These are phyloP conservation scores for Pseudocercospora macadamiae DNA, from an alignment of 2,329 filamentous ascomycete genomes.

Conservation along the genomic window DNA sequence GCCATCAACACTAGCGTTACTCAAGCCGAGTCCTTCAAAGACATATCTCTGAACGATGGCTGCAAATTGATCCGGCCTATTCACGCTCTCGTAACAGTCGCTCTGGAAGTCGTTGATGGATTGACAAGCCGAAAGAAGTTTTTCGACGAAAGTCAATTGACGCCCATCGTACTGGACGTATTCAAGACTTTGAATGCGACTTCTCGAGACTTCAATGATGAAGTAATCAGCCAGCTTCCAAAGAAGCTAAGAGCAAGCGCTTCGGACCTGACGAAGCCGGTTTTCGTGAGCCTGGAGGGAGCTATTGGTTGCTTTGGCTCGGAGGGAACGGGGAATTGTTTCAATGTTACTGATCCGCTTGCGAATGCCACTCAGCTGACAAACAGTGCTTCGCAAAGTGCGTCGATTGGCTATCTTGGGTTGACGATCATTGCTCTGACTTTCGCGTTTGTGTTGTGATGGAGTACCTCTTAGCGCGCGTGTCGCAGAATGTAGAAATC, in stretches of 20 bases:
- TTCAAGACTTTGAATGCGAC: neutral
- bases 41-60: neutral
- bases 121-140: neutral
- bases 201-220: neutral
- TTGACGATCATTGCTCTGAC: neutral
- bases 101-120: neutral
- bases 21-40: neutral
- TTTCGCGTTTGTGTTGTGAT: neutral
- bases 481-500: too few relatives aligned
- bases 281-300: neutral
- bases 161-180: neutral
- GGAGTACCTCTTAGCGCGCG: too few relatives aligned
- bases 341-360: neutral
- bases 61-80: neutral
- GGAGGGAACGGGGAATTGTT: neutral
- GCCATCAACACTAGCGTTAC: conserved; percentile 5
- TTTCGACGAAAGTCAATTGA: neutral
- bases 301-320: conserved; percentile 1
- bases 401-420: neutral
- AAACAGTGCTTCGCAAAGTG: neutral
- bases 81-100: neutral
- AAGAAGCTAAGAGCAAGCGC: neutral
- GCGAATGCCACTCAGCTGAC: neutral
- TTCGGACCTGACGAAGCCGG: conserved; percentile 6
- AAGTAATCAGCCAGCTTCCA: neutral